Evolutionary conservation across 2,329 filamentous ascomycete genomes (phyloP).

Genomic region (Fusarium heterosporum): DNA sequence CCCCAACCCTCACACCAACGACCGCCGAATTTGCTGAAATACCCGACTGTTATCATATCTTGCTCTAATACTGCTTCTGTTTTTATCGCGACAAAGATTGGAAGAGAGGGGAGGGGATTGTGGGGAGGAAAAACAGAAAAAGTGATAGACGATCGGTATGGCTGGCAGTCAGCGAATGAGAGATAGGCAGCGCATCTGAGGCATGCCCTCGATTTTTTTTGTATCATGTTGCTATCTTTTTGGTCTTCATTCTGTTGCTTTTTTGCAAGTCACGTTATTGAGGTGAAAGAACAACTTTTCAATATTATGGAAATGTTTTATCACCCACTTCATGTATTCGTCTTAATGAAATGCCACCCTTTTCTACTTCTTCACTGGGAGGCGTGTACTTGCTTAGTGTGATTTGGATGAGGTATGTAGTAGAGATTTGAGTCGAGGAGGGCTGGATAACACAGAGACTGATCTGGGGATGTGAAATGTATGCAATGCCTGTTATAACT

Average conservation of each 20-base stretch:
- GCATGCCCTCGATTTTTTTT: constrained; percentile 21
- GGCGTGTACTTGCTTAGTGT: background rate
- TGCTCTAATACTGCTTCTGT: constrained; percentile 8
- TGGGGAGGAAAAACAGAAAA: constrained; percentile 14
- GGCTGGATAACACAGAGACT: too few relatives aligned
- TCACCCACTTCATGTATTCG: constrained; percentile 13
- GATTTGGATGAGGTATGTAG: background rate
- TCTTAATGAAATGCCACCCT: constrained; percentile 42
- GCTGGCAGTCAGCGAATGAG: constrained; percentile 8
- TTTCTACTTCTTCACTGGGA: constrained; percentile 25
- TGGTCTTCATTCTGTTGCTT: constrained; percentile 4
- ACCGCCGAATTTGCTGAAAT: constrained; percentile 38
- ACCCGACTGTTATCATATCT: constrained; percentile 32
- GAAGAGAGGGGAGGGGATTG: constrained; percentile 1
- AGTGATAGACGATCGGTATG: constrained; percentile 5
- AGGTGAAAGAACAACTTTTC: constrained; percentile 10
- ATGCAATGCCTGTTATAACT: too few relatives aligned
- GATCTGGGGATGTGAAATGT: too few relatives aligned
- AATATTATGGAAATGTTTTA: background rate
- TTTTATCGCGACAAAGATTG: background rate
- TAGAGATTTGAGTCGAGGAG: background rate
- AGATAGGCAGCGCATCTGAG: constrained; percentile 32
- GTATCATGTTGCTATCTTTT: constrained; percentile 18
- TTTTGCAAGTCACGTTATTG: constrained; percentile 6
- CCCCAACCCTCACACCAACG: constrained; percentile 1